These are phyloP conservation scores for Adansonia madagascariensis DNA, from an alignment of 441 rosid species.

Conservation along the genomic window DNA sequence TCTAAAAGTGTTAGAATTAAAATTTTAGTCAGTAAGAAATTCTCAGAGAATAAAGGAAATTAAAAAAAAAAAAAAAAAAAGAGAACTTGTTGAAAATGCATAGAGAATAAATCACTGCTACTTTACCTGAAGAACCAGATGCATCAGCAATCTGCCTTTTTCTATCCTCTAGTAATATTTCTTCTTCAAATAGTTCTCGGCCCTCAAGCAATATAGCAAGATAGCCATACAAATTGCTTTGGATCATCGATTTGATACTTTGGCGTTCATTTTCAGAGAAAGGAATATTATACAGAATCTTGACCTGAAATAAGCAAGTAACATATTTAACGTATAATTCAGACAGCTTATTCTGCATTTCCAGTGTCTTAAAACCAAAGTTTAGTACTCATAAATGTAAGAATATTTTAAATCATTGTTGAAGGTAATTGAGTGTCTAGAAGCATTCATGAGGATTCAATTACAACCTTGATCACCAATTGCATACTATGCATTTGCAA, in stretches of 20 bases:
- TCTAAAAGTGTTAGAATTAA: not conserved
- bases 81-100: not conserved
- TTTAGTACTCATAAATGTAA: not conserved
- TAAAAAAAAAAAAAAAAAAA: not conserved
- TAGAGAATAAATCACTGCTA: not conserved
- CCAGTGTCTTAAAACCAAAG: slow-evolving; percentile 3
- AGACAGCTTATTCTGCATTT: slow-evolving; percentile 11
- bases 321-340: not conserved
- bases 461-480: not conserved
- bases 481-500: not conserved
- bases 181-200: slow-evolving; percentile 53
- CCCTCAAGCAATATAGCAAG: slow-evolving; percentile 59
- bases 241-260: slow-evolving; percentile 59
- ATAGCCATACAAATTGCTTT: slow-evolving; percentile 59
- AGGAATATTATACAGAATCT: slow-evolving; percentile 52
- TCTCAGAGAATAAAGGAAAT: not conserved
- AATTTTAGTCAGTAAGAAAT: not conserved
- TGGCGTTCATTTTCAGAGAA: slow-evolving; percentile 61
- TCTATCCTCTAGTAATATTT: slow-evolving; percentile 49
- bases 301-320: slow-evolving; percentile 54
- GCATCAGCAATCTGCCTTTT: slow-evolving; percentile 41
- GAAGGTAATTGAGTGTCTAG: not conserved
- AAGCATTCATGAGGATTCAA: not conserved
- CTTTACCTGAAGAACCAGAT: slow-evolving; percentile 52
- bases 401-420: not conserved